Base-by-base conservation (phyloP, 2,329 filamentous ascomycete genomes). In the Fusarium protoensiforme region DNA sequence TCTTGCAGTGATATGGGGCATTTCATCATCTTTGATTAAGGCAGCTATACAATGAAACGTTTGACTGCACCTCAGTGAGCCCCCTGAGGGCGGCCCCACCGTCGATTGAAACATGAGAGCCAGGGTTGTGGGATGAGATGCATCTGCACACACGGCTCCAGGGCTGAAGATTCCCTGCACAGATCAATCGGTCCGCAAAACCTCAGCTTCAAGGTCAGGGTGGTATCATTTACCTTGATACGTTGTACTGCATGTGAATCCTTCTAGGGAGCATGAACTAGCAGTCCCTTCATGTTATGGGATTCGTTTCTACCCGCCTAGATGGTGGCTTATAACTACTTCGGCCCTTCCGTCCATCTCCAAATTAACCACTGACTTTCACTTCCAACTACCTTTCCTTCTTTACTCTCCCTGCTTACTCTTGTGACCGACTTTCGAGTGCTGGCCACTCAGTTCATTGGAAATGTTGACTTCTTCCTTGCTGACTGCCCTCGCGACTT, bases 381-480 rank as follows among this genome's bases (percentile, higher is more conserved):
- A 29, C n/a, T 57, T 18, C 35, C n/a, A 22, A 10, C 35, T 38
- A 7, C 7, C 22, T 46, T 60, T 29, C 24, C 27, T 41, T 43
- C 65, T 10, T 35, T 67, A 11, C 10, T 4, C 8, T 53, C 8
- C 10, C 9, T 39, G 6, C 29, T 11, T 27, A 20, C 1, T 2
- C 7, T 35, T 62, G n/a, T 56, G 39, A 46, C 29, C 20, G 2
- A 2, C 18, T 22, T 18, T 24, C 11, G 29, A 48, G 56, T 62
- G 35, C 65, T 48, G n/a, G 43, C 13, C 62, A 41, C 35, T 53
- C 46, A 7, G 13, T 35, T 27, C 43, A 16, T 54, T 58, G n/a
- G 33, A 61, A 10, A 78, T 75, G 75, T 22, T 65, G 31, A 24
- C 59, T 29, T 33, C 60, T 33, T 29, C 64, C 14, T n/a, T 72